These are phyloP conservation scores for Malassezia restricta DNA, from an alignment of 1,284 basidiomycete species.

Conservation along the genomic window DNA sequence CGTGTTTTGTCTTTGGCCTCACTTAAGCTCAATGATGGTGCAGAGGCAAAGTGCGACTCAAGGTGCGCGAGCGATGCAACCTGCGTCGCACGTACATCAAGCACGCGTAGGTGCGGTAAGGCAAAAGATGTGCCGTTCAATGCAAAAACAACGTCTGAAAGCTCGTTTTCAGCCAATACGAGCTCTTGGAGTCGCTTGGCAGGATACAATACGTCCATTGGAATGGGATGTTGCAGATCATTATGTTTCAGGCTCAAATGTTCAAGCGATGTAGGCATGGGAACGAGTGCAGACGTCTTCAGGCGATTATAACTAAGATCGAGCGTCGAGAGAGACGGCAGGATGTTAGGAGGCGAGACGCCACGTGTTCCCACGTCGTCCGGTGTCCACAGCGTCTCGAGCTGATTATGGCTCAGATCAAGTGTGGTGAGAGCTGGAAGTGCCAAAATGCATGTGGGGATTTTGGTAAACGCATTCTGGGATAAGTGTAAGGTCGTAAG, in stretches of 20 bases:
- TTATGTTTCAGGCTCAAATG: constrained; percentile 30
- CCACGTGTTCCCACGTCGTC: constrained; percentile 4
- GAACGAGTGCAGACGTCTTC: constrained; percentile 21
- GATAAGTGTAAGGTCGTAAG: constrained; percentile 31
- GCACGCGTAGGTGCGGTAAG: constrained; percentile 13
- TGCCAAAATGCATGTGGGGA: constrained; percentile 25
- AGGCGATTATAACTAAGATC: constrained; percentile 32
- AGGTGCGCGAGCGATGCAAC: constrained; percentile 24
- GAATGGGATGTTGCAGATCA: constrained; percentile 27
- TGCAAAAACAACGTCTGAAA: constrained; percentile 29
- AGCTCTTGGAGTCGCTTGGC: constrained; percentile 22
- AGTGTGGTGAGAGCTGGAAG: constrained; percentile 30
- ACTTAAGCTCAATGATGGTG: constrained; percentile 3
- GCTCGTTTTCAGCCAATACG: constrained; percentile 28
- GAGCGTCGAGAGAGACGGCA: constrained; percentile 22
- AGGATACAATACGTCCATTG: constrained; percentile 13
- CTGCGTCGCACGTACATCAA: constrained; percentile 34
- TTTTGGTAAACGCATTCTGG: constrained; percentile 23
- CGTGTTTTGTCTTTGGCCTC: constrained; percentile 5
- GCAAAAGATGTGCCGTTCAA: not conserved
- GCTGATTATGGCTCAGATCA: constrained; percentile 34
- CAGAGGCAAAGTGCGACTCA: constrained; percentile 27
- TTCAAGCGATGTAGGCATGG: constrained; percentile 21
- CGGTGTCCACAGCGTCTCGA: constrained; percentile 27
- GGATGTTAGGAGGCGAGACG: constrained; percentile 6